Percentiles rank a stretch among this genome's conserved stretches.
phyloP scores from a whole-genome alignment of 164 flowering plant genomes.

The Annona squamosa region DNA sequence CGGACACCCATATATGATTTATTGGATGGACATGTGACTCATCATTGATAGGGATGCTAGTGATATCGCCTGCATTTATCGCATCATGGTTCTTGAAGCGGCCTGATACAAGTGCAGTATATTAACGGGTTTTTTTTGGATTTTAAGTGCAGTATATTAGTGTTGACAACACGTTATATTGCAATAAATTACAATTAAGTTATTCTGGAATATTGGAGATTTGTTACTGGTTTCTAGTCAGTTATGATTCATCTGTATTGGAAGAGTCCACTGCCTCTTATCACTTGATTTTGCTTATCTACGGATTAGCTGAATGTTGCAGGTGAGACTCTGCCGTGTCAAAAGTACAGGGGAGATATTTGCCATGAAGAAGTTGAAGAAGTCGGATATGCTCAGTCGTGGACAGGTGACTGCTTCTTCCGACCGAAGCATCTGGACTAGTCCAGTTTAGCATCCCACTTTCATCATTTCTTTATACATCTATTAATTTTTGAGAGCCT shows the following conservation, averaged over 20 bases:
- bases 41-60: not conserved
- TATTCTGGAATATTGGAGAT: no score
- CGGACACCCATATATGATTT: not conserved
- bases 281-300: not conserved
- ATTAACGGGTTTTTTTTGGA: no score
- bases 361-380: slow-evolving; percentile 89
- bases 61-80: no score
- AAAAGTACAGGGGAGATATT: slow-evolving; percentile 70
- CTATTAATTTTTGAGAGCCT: slow-evolving; percentile 1
- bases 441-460: not conserved
- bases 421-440: not conserved
- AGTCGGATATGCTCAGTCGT: slow-evolving; percentile 92
- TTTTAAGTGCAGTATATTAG: no score
- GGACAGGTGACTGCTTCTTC: slow-evolving; percentile 65
- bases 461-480: not conserved
- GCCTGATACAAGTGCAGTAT: no score
- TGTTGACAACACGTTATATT: no score
- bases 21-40: not conserved
- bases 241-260: not conserved
- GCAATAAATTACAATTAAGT: no score
- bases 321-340: slow-evolving; percentile 84
- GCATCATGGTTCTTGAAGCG: no score
- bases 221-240: not conserved
- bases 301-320: slow-evolving; percentile 13
- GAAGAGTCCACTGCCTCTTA: not conserved